A percentile compares a stretch with the other conserved stretches of the same genome.
These are phyloP conservation scores for Verticillium alfalfae DNA, from an alignment of 2,329 filamentous ascomycete genomes.

Conservation along the genomic window DNA sequence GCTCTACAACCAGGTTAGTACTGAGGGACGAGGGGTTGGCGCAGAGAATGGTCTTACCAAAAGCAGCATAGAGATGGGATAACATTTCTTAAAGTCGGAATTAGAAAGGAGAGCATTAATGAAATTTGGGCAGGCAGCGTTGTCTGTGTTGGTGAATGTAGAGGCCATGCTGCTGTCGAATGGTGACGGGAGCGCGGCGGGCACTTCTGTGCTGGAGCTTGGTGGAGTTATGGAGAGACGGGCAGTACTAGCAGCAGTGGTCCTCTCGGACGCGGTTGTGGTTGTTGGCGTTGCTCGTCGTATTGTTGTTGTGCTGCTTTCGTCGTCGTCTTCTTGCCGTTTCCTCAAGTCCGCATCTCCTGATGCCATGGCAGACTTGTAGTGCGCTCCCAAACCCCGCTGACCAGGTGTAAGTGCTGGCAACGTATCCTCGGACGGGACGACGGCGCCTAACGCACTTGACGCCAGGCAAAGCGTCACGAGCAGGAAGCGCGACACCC, in stretches of 20 bases:
- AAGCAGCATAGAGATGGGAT: slow-evolving; percentile 79
- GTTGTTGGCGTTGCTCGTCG: not conserved
- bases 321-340: slow-evolving; percentile 17
- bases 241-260: not conserved
- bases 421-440: not conserved
- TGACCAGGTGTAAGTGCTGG: not conserved
- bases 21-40: not conserved
- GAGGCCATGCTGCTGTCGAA: slow-evolving; percentile 61
- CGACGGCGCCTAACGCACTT: not conserved
- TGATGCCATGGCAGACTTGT: not conserved
- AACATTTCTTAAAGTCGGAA: slow-evolving; percentile 64
- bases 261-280: not conserved
- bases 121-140: slow-evolving; percentile 57
- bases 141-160: slow-evolving; percentile 52
- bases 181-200: slow-evolving; percentile 50
- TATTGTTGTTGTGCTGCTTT: not conserved
- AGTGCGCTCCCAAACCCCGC: not conserved
- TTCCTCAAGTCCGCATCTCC: slow-evolving; percentile 13
- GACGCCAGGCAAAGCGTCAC: not conserved
- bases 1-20: slow-evolving; percentile 46
- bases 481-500: not conserved
- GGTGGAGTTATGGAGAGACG: slow-evolving; percentile 11
- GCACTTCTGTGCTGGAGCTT: slow-evolving; percentile 17
- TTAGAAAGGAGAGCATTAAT: slow-evolving; percentile 63
- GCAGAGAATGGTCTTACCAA: slow-evolving; percentile 45